Conservation (phyloP, 768 basidiomycete genomes). For the Tylopilus sp. region DNA sequence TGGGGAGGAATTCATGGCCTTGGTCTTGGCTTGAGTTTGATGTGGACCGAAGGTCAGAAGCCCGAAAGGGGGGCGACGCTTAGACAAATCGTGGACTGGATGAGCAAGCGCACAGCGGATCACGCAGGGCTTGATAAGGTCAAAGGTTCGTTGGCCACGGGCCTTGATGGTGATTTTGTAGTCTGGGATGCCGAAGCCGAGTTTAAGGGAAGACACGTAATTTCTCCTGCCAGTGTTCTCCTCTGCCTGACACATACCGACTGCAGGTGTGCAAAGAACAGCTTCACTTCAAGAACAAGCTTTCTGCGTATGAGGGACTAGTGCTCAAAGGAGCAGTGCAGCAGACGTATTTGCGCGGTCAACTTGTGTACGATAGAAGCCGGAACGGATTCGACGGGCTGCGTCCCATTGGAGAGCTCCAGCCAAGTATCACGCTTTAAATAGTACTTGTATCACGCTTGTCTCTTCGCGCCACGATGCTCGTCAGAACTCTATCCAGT, state of each 20-base stretch:
- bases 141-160: slow-evolving; percentile 74
- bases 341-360: slow-evolving; percentile 78
- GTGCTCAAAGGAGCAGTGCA: slow-evolving; percentile 67
- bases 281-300: slow-evolving; percentile 90
- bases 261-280: slow-evolving; percentile 66
- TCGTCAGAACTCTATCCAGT: slow-evolving; percentile 5
- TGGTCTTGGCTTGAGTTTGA: slow-evolving; percentile 81
- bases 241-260: slow-evolving; percentile 3
- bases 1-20: slow-evolving; percentile 96
- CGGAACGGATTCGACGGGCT: slow-evolving; percentile 36
- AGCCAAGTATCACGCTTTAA: too few species aligned
- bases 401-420: slow-evolving; percentile 37
- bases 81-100: slow-evolving; percentile 70
- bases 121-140: slow-evolving; percentile 67
- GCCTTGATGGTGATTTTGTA: slow-evolving; percentile 83
- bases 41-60: slow-evolving; percentile 82
- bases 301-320: slow-evolving; percentile 85
- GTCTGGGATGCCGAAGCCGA: slow-evolving; percentile 70
- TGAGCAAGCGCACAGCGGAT: slow-evolving; percentile 65
- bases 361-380: slow-evolving; percentile 53
- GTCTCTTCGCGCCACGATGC: slow-evolving; percentile 1
- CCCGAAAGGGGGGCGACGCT: slow-evolving; percentile 51
- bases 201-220: slow-evolving; percentile 35
- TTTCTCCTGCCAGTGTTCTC: not conserved
- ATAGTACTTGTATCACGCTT: not conserved